Conservation (phyloP, 371 early-diverging fungal species). For the Mortierella sp. region DNA sequence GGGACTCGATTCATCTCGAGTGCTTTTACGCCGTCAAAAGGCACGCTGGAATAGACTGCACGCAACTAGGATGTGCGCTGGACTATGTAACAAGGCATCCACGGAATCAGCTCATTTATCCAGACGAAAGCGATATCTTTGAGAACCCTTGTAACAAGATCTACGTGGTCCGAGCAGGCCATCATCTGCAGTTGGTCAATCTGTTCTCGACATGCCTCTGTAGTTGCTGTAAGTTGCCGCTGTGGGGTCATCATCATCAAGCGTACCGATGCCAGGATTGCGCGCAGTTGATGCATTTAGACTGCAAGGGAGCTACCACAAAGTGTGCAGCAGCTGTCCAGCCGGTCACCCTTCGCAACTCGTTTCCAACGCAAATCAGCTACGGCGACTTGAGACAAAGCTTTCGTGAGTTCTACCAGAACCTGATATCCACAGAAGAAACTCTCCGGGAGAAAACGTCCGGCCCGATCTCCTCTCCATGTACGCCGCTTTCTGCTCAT, state of each 20-base stretch:
- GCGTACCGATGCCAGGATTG: slow-evolving; percentile 65
- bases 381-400: slow-evolving; percentile 28
- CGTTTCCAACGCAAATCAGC: slow-evolving; percentile 17
- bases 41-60: slow-evolving; percentile 37
- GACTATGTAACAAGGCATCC: slow-evolving; percentile 20
- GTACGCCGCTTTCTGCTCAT: background rate
- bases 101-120: slow-evolving; percentile 35
- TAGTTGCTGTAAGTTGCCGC: slow-evolving; percentile 61
- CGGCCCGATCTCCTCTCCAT: slow-evolving; percentile 9
- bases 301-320: slow-evolving; percentile 41
- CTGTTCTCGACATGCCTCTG: slow-evolving; percentile 66
- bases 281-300: slow-evolving; percentile 62
- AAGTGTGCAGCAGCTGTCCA: slow-evolving; percentile 9
- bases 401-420: slow-evolving; percentile 29
- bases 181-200: slow-evolving; percentile 66
- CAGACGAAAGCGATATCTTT: slow-evolving; percentile 7
- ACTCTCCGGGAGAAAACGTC: background rate
- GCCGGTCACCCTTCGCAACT: slow-evolving; percentile 14
- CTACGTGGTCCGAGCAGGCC: slow-evolving; percentile 45
- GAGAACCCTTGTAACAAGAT: slow-evolving; percentile 16
- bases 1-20: slow-evolving; percentile 48
- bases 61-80: slow-evolving; percentile 19
- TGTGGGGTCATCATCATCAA: slow-evolving; percentile 70
- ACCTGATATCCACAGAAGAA: slow-evolving; percentile 19
- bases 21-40: slow-evolving; percentile 44